Evolutionary conservation across 257 asterid genomes (phyloP).

Genomic region (Euphrasia confusa): DNA sequence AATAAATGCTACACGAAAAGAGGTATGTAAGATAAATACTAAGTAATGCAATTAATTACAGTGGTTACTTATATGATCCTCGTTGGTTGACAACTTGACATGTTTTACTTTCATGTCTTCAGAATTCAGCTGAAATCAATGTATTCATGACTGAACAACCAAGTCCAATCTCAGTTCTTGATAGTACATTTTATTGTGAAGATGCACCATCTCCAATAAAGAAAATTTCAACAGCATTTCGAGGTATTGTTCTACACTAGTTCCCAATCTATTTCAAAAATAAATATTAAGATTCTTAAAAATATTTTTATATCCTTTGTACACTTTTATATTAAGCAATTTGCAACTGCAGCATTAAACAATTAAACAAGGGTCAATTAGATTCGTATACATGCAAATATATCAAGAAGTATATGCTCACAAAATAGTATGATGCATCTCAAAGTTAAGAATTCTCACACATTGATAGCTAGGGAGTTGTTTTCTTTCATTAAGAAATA

Average conservation of each 20-base stretch:
- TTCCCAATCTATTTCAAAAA: slow-evolving; percentile 16
- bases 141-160: slow-evolving; percentile 70
- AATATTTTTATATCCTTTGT: slow-evolving; percentile 13
- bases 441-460: slow-evolving; percentile 11
- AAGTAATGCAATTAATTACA: slow-evolving; percentile 18
- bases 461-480: slow-evolving; percentile 12
- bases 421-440: slow-evolving; percentile 17
- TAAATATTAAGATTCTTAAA: slow-evolving; percentile 10
- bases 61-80: slow-evolving; percentile 5
- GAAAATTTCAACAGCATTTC: slow-evolving; percentile 61
- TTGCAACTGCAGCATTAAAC: slow-evolving; percentile 11
- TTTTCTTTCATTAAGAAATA: slow-evolving; percentile 1
- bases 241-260: slow-evolving; percentile 50
- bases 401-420: slow-evolving; percentile 5
- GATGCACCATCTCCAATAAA: slow-evolving; percentile 89
- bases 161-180: slow-evolving; percentile 93
- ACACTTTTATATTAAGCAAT: slow-evolving; percentile 10
- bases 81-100: slow-evolving; percentile 34
- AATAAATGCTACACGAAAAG: slow-evolving; percentile 33
- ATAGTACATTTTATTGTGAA: slow-evolving; percentile 61
- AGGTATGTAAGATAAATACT: slow-evolving; percentile 32
- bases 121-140: slow-evolving; percentile 49
- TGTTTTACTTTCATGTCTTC: slow-evolving; percentile 25
- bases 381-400: slow-evolving; percentile 11
- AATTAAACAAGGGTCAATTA: slow-evolving; percentile 10